Percentiles rank a stretch among this genome's conserved stretches.
phyloP scores from a whole-genome alignment of 225 moss, liverwort and hornwort species.

The Anthoceros angustus region DNA sequence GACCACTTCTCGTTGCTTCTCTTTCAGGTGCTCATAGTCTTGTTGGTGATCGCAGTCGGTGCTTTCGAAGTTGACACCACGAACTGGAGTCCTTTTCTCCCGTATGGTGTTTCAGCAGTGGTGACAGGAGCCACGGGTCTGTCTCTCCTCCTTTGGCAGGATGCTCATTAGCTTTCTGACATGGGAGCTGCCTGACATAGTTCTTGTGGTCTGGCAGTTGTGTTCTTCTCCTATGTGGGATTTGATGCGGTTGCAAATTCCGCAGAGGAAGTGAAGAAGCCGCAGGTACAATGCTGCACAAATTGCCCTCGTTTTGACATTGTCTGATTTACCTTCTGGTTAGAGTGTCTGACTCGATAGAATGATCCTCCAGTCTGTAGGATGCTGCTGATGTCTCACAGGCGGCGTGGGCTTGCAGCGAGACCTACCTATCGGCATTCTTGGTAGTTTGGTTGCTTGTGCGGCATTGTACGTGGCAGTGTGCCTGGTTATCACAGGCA shows the following conservation, averaged over 20 bases:
- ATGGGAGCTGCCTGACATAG: too few species aligned
- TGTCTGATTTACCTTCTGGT: background rate
- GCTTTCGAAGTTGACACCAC: slow-evolving; percentile 59
- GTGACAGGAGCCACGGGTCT: slow-evolving; percentile 50
- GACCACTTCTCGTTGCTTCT: background rate
- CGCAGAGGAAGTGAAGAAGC: slow-evolving; percentile 83
- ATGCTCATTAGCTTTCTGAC: too few species aligned
- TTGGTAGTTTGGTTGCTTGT: slow-evolving; percentile 66
- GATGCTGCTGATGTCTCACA: slow-evolving; percentile 7
- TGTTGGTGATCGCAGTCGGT: slow-evolving; percentile 66
- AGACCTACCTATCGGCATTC: slow-evolving; percentile 82
- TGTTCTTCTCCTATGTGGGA: slow-evolving; percentile 91
- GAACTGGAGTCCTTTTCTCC: slow-evolving; percentile 80
- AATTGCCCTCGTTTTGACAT: background rate
- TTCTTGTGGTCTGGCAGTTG: slow-evolving; percentile 14
- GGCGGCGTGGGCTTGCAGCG: slow-evolving; percentile 31
- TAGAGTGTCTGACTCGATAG: background rate
- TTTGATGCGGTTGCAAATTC: slow-evolving; percentile 99
- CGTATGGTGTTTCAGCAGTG: slow-evolving; percentile 51
- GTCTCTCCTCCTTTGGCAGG: too few species aligned
- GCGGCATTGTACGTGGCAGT: slow-evolving; percentile 79
- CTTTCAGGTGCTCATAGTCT: slow-evolving; percentile 50
- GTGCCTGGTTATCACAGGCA: slow-evolving; percentile 84
- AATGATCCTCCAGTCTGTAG: background rate
- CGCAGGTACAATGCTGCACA: slow-evolving; percentile 35